Evolutionary conservation across 1,284 basidiomycete genomes (phyloP).

Genomic region (Pyrrhoderma noxium): DNA sequence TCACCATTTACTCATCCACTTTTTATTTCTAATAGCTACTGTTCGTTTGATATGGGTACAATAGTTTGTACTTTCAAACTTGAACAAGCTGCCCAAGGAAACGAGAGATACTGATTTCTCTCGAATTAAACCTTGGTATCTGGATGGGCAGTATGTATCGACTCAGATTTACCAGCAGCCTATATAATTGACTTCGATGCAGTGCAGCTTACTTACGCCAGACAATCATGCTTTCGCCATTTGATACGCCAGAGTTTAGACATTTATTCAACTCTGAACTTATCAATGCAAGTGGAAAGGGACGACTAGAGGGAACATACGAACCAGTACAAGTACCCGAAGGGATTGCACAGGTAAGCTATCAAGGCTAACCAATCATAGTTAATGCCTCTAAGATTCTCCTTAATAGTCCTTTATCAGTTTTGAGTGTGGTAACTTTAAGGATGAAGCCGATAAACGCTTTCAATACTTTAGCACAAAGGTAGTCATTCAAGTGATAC

Average conservation of each 20-base stretch:
- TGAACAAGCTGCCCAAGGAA: slow-evolving; percentile 88
- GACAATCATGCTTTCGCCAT: slow-evolving; percentile 81
- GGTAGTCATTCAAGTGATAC: no score
- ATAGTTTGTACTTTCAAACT: slow-evolving; percentile 80
- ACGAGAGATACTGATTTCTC: slow-evolving; percentile 95
- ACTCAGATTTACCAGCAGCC: slow-evolving; percentile 1
- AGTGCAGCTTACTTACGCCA: slow-evolving; percentile 83
- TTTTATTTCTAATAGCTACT: neutral
- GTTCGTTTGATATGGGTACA: slow-evolving; percentile 3
- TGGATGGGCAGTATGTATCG: slow-evolving; percentile 77
- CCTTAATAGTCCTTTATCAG: slow-evolving; percentile 71
- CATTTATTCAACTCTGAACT: slow-evolving; percentile 68
- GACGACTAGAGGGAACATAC: slow-evolving; percentile 64
- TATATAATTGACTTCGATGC: slow-evolving; percentile 7
- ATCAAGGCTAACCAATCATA: no score
- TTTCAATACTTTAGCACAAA: slow-evolving; percentile 85
- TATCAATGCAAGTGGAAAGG: slow-evolving; percentile 81
- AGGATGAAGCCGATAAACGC: slow-evolving; percentile 81
- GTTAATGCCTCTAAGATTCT: no score
- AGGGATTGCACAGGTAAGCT: slow-evolving; percentile 76
- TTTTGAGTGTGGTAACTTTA: slow-evolving; percentile 68
- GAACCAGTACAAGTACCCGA: slow-evolving; percentile 67
- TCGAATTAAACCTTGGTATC: slow-evolving; percentile 94
- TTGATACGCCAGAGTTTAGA: slow-evolving; percentile 86
- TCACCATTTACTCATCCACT: slow-evolving; percentile 21